Percentiles rank a stretch among this genome's conserved stretches.
These are phyloP conservation scores for Pulveroboletus sp. DNA, from an alignment of 768 basidiomycete species.

Conservation along the genomic window DNA sequence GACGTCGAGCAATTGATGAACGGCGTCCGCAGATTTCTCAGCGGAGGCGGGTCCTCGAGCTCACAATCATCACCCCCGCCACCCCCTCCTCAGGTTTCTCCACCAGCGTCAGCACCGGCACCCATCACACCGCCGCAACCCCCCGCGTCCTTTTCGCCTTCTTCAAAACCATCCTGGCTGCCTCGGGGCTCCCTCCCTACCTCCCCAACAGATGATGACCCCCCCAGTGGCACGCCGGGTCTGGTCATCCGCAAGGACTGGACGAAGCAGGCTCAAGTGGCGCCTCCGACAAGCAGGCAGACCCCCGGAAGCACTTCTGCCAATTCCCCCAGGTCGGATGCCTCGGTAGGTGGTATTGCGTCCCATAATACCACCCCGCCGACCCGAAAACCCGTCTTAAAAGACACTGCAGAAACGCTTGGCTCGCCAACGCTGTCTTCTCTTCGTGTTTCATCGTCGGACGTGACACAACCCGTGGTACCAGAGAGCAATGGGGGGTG, in stretches of 20 bases:
- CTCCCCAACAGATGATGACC: slow-evolving; percentile 23
- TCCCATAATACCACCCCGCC: slow-evolving; percentile 24
- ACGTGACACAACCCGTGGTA: slow-evolving; percentile 31
- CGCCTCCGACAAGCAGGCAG: slow-evolving; percentile 22
- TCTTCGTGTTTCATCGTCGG: slow-evolving; percentile 29
- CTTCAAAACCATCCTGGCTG: slow-evolving; percentile 41
- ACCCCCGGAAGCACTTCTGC: slow-evolving; percentile 25
- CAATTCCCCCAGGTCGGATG: slow-evolving; percentile 21
- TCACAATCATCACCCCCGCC: slow-evolving; percentile 27
- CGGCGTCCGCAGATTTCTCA: slow-evolving; percentile 65
- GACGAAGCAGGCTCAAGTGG: slow-evolving; percentile 26
- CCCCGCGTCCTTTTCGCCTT: slow-evolving; percentile 10
- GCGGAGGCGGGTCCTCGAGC: slow-evolving; percentile 36
- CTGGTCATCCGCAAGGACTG: slow-evolving; percentile 53
- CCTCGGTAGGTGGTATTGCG: slow-evolving; percentile 20
- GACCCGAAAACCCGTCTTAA: slow-evolving; percentile 12
- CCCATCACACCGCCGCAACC: slow-evolving; percentile 24
- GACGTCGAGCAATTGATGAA: slow-evolving; percentile 45
- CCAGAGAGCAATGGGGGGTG: slow-evolving; percentile 34
- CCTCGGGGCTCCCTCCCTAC: slow-evolving; percentile 37
- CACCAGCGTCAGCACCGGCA: slow-evolving; percentile 5
- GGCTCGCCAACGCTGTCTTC: slow-evolving; percentile 41
- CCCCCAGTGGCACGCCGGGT: slow-evolving; percentile 26
- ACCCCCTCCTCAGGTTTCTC: slow-evolving; percentile 12
- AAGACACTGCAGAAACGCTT: slow-evolving; percentile 10